phyloP scores from a whole-genome alignment of 2,329 filamentous ascomycete species.

The Exserohilum turcica region DNA sequence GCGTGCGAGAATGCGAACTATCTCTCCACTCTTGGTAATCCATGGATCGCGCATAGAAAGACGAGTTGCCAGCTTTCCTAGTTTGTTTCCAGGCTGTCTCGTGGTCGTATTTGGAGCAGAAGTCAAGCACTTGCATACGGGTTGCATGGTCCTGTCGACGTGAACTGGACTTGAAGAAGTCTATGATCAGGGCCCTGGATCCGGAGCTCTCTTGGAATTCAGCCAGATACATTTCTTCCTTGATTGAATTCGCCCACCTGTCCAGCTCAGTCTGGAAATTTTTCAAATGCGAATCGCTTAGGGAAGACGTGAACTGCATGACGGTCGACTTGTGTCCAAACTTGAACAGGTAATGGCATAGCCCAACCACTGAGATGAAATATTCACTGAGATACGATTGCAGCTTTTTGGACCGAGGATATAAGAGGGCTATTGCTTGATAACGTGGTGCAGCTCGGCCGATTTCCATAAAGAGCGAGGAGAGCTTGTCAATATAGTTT shows the following conservation, averaged over 20 bases:
- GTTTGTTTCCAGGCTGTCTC: conserved; percentile 51
- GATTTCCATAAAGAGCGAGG: conserved; percentile 49
- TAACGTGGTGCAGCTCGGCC: conserved; percentile 50
- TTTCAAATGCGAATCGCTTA: conserved; percentile 44
- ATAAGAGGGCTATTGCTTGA: conserved; percentile 49
- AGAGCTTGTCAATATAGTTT: conserved; percentile 48
- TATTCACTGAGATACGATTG: conserved; percentile 49
- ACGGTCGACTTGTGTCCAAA: conserved; percentile 44
- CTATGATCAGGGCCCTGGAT: conserved; percentile 27
- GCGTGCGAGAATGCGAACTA: conserved; percentile 27
- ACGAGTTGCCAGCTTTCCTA: conserved; percentile 49
- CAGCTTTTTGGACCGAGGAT: conserved; percentile 46
- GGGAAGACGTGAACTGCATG: conserved; percentile 35
- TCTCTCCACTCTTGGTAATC: conserved; percentile 41
- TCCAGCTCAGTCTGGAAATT: conserved; percentile 44
- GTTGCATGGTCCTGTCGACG: conserved; percentile 20
- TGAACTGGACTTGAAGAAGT: conserved; percentile 19
- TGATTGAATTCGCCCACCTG: conserved; percentile 45
- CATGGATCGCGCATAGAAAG: conserved; percentile 20
- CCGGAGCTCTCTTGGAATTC: conserved; percentile 37
- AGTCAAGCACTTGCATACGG: conserved; percentile 43
- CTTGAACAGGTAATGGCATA: conserved; percentile 48
- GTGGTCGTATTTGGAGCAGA: conserved; percentile 52
- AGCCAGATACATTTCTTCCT: conserved; percentile 37
- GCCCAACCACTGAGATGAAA: conserved; percentile 47